A percentile compares a stretch with the other conserved stretches of the same genome.
phyloP scores from a whole-genome alignment of 768 basidiomycete genomes.

The Suillus occidentalis region DNA sequence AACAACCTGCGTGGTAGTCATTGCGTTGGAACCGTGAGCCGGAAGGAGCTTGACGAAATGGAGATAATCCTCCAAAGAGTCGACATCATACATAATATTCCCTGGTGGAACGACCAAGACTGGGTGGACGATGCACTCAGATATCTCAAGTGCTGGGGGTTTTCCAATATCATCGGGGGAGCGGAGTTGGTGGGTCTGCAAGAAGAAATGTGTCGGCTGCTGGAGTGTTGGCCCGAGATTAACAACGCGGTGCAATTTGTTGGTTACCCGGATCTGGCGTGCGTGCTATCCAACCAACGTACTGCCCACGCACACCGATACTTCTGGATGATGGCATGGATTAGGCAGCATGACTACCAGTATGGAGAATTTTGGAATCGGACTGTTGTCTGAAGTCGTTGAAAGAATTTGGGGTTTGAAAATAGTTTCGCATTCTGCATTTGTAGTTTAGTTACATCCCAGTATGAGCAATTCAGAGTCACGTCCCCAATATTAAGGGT shows the following conservation, averaged over 20 bases:
- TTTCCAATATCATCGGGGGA: background rate
- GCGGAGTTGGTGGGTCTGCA: background rate
- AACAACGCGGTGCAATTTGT: background rate
- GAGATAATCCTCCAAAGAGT: background rate
- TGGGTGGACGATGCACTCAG: background rate
- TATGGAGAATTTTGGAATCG: no score
- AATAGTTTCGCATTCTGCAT: background rate
- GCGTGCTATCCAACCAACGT: background rate
- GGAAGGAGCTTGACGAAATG: background rate
- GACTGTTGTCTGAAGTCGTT: no score
- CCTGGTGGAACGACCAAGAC: background rate
- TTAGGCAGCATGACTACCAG: no score
- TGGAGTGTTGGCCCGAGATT: background rate
- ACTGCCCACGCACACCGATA: accelerated
- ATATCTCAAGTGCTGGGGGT: background rate
- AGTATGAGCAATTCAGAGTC: background rate
- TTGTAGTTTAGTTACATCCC: background rate
- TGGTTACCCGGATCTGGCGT: background rate
- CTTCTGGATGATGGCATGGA: background rate
- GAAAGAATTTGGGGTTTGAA: background rate
- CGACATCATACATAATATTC: background rate
- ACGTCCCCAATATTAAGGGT: background rate
- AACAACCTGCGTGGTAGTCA: conserved; percentile 25
- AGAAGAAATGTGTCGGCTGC: background rate
- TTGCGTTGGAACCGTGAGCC: conserved; percentile 23